A percentile compares a stretch with the other conserved stretches of the same genome.
phyloP scores from a whole-genome alignment of 768 basidiomycete genomes.

The Russula earlei region DNA sequence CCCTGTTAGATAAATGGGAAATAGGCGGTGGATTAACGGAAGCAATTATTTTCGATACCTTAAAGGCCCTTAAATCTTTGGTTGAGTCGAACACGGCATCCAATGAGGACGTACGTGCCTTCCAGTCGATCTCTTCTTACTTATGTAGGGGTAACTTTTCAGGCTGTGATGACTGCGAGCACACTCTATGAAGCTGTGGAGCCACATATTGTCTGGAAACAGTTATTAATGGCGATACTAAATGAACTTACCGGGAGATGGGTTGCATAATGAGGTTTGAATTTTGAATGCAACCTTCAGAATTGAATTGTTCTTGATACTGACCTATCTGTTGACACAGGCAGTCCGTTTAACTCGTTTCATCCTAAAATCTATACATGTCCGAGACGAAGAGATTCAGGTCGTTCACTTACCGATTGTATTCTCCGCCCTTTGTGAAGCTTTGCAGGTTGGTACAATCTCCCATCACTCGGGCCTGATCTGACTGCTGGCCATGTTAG shows the following conservation, averaged over 20 bases:
- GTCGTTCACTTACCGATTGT: conserved; percentile 73
- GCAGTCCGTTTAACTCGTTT: conserved; percentile 61
- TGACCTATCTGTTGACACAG: conserved; percentile 29
- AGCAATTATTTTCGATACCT: conserved; percentile 65
- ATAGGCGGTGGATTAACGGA: conserved; percentile 79
- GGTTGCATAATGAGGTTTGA: conserved; percentile 39
- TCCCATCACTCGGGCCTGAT: background rate
- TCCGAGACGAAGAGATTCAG: conserved; percentile 82
- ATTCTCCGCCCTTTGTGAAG: conserved; percentile 58
- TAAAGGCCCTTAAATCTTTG: conserved; percentile 57
- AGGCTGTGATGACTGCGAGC: conserved; percentile 60
- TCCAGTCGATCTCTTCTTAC: background rate
- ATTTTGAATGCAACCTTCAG: too few relatives aligned
- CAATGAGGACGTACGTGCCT: conserved; percentile 47
- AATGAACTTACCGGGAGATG: conserved; percentile 41
- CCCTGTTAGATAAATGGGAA: conserved; percentile 94
- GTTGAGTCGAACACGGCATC: conserved; percentile 43
- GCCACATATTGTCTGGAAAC: conserved; percentile 79
- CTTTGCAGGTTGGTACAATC: conserved; percentile 44
- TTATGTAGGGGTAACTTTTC: conserved; percentile 34
- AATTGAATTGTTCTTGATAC: background rate
- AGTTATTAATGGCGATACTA: conserved; percentile 51
- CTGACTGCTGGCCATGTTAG: background rate
- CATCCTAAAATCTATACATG: conserved; percentile 59
- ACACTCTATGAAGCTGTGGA: conserved; percentile 91